Base-by-base conservation (phyloP, 2,329 filamentous ascomycete species). In the Pyrenochaeta sp. region DNA sequence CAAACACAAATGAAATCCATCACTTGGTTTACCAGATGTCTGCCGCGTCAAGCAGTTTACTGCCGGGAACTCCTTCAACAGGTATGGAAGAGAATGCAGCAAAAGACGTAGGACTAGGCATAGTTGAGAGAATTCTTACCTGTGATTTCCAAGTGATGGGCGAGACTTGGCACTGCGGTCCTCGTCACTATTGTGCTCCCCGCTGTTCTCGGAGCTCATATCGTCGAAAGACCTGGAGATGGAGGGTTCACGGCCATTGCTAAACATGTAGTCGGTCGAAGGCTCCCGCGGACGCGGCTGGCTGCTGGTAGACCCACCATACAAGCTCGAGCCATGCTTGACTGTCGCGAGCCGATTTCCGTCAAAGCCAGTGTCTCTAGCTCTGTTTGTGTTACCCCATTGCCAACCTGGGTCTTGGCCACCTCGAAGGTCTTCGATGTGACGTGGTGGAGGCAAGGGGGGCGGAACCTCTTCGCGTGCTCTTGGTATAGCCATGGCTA, bases 341-440 rank as follows among this genome's bases (percentile, higher is more conserved):
- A 82, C 70, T 43, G 73, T 76, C 41, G 69, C 74, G 41, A 77
- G 77, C 56, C 75, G 75, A 51, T 72, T 72, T 45, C 77, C 76
- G 48, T 78, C 79, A 69, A 83, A 81, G 60, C 79, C 77, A 44
- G 75, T 71, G 46, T 80, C 74, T 53, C 77, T 79, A 40, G 78
- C 78, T 45, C 79, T 78, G 73, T 88, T 86, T 53, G 78, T 77
- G 75, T 89, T 87, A 58, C 82, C 84, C 81, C 84, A 86, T 71
- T 83, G 78, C 85, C 85, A 89, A 55, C 83, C 86, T 49, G 83
- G 79, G 73, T 89, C 87, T 64, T 83, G 80, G 31, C 85, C 85
- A 58, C 79, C 73, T 63, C 80, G 77, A 60, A 86, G 83, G 55
- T 85, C 83, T 61, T 80, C 78, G 54, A 89, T 82, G 68, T 82